Conservation (phyloP, 208 protist species). For the Zelonia costaricensis region DNA sequence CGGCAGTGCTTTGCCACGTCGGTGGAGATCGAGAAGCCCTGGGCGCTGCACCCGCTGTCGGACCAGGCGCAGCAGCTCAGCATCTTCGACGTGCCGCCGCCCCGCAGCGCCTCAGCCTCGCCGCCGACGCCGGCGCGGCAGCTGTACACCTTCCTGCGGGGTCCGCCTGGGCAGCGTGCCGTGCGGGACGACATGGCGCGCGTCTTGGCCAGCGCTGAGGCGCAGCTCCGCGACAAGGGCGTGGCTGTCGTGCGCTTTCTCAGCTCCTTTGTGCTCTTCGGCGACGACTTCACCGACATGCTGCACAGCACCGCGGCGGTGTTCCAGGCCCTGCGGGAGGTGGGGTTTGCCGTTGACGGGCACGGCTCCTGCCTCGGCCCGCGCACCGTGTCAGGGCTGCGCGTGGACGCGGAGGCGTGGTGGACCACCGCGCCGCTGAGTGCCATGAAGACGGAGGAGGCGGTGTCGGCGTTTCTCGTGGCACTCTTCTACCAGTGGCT, state of each 20-base stretch:
- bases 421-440: constrained; percentile 52
- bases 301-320: constrained; percentile 64
- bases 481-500: constrained; percentile 72
- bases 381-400: constrained; percentile 27
- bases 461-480: constrained; percentile 40
- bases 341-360: constrained; percentile 42
- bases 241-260: constrained; percentile 47
- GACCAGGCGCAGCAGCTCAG: constrained; percentile 54
- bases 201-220: constrained; percentile 35
- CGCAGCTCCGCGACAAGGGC: constrained; percentile 34
- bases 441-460: constrained; percentile 30
- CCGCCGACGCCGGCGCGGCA: not conserved
- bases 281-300: constrained; percentile 46
- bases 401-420: constrained; percentile 11
- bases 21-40: constrained; percentile 50
- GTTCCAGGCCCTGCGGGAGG: constrained; percentile 50
- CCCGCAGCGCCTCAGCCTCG: not conserved
- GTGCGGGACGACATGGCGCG: constrained; percentile 47
- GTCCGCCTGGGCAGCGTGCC: constrained; percentile 46
- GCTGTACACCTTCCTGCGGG: constrained; percentile 52
- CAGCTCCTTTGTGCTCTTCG: constrained; percentile 48
- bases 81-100: constrained; percentile 32
- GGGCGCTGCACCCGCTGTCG: constrained; percentile 49
- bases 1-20: constrained; percentile 32
- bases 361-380: constrained; percentile 52